Evolutionary conservation across 805 yeast genomes (phyloP), one percentile per base, ranked within the genome.

Genomic region (Kregervanrija fluxuum): DNA sequence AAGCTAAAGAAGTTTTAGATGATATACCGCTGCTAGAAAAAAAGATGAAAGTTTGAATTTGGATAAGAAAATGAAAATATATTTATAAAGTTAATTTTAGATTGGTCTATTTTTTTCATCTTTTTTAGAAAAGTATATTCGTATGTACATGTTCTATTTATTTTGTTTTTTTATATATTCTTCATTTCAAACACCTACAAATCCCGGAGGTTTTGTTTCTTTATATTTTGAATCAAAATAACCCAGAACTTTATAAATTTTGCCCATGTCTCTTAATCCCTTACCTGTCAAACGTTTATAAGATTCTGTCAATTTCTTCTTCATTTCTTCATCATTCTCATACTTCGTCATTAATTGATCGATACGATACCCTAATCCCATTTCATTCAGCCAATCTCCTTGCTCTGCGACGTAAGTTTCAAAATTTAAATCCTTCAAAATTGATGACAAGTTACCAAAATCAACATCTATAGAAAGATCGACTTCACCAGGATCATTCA

Each of bases 381-480:
- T 66, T 34, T 73, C 71, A 53, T 83, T 82, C 15, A 87, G 68
- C 80, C 88, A 87, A 56, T 82, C 86, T 6, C 88, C 91, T 57
- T 87, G 95, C 36, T 79, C 80, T 0, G 61, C 54, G 14, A 61
- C 51, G 31, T 47, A 54, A 11, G 54, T 55, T 32, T 48, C 51
- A 38, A 60, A 44, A 1, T 52, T 46, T 50, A 56, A 40, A 37
- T 50, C 45, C 40, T 45, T 38, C 14, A 69, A 60, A 35, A 74
- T 65, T 3, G 59, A 50, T 11, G 63, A 64, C 42, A 87, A 61
- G 17, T 82, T 82, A 30, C 69, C 73, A 58, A 87, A 87, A 60
- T 87, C 95, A 11, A 87, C 95, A 57, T 87, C 95, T 0, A 83
- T 81, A 0, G 95, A 84, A 30, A 87, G 67, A 64, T 87, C 95